These are phyloP conservation scores for Sparassis latifolia DNA, from an alignment of 1,284 basidiomycete genomes.

Conservation along the genomic window DNA sequence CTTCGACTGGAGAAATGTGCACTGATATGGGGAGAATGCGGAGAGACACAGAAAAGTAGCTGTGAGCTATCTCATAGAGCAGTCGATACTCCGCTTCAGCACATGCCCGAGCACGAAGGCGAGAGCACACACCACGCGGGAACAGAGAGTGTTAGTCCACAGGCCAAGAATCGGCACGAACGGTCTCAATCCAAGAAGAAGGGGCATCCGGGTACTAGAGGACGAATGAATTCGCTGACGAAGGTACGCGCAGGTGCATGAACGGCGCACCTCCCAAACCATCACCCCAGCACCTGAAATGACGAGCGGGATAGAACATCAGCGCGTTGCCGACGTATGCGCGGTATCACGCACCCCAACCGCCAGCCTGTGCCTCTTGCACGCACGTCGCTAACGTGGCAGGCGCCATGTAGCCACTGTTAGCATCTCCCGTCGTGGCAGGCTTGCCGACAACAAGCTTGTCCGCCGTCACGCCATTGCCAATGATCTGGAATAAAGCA, in stretches of 20 bases:
- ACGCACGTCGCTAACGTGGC: slow-evolving; percentile 49
- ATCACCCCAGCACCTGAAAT: slow-evolving; percentile 42
- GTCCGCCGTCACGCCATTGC: slow-evolving; percentile 43
- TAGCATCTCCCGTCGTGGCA: slow-evolving; percentile 43
- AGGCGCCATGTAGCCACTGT: slow-evolving; percentile 50
- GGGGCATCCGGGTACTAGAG: slow-evolving; percentile 37
- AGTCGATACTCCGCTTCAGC: too few relatives aligned
- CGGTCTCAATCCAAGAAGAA: slow-evolving; percentile 40
- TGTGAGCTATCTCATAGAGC: too few relatives aligned
- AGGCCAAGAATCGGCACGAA: slow-evolving; percentile 23
- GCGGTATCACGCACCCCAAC: slow-evolving; percentile 44
- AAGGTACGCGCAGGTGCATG: background rate
- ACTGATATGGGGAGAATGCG: too few relatives aligned
- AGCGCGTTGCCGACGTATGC: background rate
- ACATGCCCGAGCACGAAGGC: too few relatives aligned
- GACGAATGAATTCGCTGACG: background rate
- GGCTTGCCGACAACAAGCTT: slow-evolving; percentile 62
- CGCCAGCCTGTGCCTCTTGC: slow-evolving; percentile 42
- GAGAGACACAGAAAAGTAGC: too few relatives aligned
- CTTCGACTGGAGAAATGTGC: too few relatives aligned
- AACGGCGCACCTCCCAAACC: slow-evolving; percentile 22
- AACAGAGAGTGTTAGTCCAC: slow-evolving; percentile 7
- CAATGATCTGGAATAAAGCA: slow-evolving; percentile 56
- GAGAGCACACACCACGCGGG: too few relatives aligned
- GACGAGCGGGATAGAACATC: background rate